A percentile compares a stretch with the other conserved stretches of the same genome.
Conservation (phyloP, 768 basidiomycete species). For the Phylloporus sp. region DNA sequence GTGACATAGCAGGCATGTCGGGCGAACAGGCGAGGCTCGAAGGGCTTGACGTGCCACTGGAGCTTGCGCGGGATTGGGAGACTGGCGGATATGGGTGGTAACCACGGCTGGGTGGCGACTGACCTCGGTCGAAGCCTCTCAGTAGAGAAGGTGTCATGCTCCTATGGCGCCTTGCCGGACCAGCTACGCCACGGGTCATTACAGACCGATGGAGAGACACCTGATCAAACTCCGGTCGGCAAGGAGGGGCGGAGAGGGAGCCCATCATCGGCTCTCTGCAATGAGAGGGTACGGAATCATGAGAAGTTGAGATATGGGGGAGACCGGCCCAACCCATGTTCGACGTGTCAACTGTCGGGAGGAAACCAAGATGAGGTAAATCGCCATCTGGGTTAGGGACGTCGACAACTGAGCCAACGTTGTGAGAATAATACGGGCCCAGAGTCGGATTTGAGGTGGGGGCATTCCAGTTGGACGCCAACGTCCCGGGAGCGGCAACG, state of each 20-base stretch:
- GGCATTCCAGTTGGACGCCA: constrained; percentile 14
- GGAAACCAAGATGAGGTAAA: constrained; percentile 18
- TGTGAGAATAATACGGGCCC: constrained; percentile 22
- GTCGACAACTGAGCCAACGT: constrained; percentile 12
- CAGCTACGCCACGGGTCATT: constrained; percentile 35
- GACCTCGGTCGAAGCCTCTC: constrained; percentile 46
- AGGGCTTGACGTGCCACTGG: constrained; percentile 27
- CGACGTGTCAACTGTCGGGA: constrained; percentile 20
- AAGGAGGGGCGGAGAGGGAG: constrained; percentile 56
- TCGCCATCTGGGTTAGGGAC: constrained; percentile 16
- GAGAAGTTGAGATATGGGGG: constrained; percentile 11
- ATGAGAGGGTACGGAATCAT: constrained; percentile 25
- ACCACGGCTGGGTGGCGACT: constrained; percentile 44
- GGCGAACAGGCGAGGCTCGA: constrained; percentile 27
- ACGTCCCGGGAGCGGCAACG: constrained; percentile 30
- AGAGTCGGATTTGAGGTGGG: constrained; percentile 16
- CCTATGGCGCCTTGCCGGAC: constrained; percentile 64
- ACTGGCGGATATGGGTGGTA: constrained; percentile 52
- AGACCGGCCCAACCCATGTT: constrained; percentile 23
- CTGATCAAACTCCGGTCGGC: constrained; percentile 61
- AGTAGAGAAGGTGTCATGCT: constrained; percentile 70
- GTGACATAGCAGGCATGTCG: constrained; percentile 21
- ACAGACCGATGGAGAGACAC: constrained; percentile 24
- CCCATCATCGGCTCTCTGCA: constrained; percentile 43
- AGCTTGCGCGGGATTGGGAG: constrained; percentile 30